Evolutionary conservation across 148 eudicot genomes (phyloP), one percentile per base, ranked within the genome.

Genomic region (Fagopyrum tataricum): DNA sequence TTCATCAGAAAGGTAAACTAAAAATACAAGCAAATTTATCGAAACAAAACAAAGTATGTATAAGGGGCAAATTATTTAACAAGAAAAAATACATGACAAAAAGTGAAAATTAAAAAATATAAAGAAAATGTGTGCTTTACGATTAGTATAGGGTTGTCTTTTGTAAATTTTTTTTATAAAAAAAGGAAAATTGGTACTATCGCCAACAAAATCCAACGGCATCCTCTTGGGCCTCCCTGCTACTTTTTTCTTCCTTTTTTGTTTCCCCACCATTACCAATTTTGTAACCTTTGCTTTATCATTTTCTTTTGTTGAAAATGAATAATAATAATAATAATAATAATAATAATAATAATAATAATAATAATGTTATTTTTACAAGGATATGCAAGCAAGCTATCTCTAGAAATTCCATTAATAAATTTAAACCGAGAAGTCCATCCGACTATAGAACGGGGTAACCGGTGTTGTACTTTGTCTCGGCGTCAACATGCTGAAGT

Each of bases 151-250:
- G 24, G 67, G 41, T 61, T 61, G 67, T 61, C 67, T 61, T 61
- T 61, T 61, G 67, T 26, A 61, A 6, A 61, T 24, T 61, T n/a
- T n/a, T n/a, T n/a, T n/a, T n/a, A n/a, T 24, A 61, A 11, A 61
- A 11, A 56, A 58, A 61, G 67, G 23, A 61, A 31, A 61, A 61
- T 24, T 61, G 31, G 62, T 56, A 56, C 37, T 56, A 21, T 4
- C 62, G 23, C 62, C 62, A 24, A 61, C 41, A 26, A 61, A 24
- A 61, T 61, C 67, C 67, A 61, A 61, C 67, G 67, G 67, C 67
- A 24, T 26, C 62, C 31, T 56, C 37, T 31, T 31, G 37, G 37
- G 37, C 37, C 0, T 31, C 56, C 17, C 21, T 52, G 26, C 8
- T 56, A 31, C 62, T 21, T 56, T 56, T 56, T 56, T 56, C 10